Conservation (phyloP, 768 basidiomycete genomes). For the Tylopilus balloui region DNA sequence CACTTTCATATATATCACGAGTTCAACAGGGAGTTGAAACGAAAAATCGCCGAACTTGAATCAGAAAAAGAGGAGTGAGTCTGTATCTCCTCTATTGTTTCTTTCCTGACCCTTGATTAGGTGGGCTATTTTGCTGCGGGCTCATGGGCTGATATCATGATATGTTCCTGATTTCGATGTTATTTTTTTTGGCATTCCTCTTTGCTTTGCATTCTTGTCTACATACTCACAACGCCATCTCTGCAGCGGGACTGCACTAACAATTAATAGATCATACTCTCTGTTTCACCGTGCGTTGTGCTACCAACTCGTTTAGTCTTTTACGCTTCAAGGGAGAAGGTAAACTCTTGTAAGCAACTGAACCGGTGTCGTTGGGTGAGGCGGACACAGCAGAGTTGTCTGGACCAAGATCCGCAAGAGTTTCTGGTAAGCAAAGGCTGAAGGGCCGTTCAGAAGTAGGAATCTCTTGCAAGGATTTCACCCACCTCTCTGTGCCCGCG, state of each 20-base stretch:
- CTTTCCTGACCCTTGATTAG: constrained; percentile 34
- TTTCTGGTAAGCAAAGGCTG: constrained; percentile 4
- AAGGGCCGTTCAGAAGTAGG: constrained; percentile 7
- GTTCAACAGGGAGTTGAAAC: constrained; percentile 56
- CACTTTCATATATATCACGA: constrained; percentile 3
- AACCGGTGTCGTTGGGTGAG: neutral
- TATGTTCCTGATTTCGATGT: constrained; percentile 19
- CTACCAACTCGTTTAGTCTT: constrained; percentile 13
- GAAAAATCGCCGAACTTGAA: constrained; percentile 64
- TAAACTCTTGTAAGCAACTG: constrained; percentile 16
- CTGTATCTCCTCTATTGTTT: neutral
- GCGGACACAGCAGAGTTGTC: neutral
- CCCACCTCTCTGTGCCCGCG: constrained; percentile 11
- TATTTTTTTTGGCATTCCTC: constrained; percentile 17
- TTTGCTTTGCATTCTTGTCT: constrained; percentile 20
- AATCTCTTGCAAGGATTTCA: neutral
- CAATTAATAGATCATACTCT: constrained; percentile 11
- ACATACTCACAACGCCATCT: constrained; percentile 18
- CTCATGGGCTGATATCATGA: constrained; percentile 41
- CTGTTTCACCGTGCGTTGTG: constrained; percentile 9
- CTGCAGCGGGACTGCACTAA: constrained; percentile 18
- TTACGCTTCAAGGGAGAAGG: constrained; percentile 23
- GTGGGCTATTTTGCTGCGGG: constrained; percentile 60
- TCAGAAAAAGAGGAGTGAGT: constrained; percentile 78
- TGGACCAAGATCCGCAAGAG: constrained; percentile 2